These are phyloP conservation scores for Rubia tinctorum DNA, from an alignment of 305 asterid genomes.

Conservation along the genomic window DNA sequence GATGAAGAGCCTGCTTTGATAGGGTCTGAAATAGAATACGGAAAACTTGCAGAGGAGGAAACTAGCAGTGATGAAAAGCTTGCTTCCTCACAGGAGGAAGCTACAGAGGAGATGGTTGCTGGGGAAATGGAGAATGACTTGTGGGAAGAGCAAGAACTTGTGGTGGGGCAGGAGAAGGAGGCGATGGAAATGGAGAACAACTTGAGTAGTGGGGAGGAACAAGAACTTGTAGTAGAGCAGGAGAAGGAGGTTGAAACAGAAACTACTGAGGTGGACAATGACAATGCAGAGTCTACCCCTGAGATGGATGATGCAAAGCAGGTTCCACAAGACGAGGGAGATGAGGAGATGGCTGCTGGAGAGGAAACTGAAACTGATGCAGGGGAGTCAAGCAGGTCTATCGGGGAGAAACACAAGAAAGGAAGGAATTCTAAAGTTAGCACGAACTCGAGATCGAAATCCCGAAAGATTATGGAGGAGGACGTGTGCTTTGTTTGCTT, in stretches of 20 bases:
- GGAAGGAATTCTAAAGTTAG: constrained; percentile 49
- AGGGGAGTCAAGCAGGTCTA: constrained; percentile 52
- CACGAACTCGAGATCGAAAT: constrained; percentile 45
- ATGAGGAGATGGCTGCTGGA: constrained; percentile 50
- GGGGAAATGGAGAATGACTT: constrained; percentile 77
- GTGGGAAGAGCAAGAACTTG: constrained; percentile 5
- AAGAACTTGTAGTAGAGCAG: not conserved
- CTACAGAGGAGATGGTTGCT: constrained; percentile 31
- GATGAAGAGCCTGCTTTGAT: constrained; percentile 59
- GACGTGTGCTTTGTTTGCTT: constrained; percentile 99
- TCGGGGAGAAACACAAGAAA: constrained; percentile 74
- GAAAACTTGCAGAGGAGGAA: constrained; percentile 51
- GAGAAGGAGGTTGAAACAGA: constrained; percentile 37
- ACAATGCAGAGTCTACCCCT: constrained; percentile 44
- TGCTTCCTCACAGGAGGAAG: constrained; percentile 54
- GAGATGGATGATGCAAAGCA: constrained; percentile 46
- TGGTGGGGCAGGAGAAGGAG: not conserved
- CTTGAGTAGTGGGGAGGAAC: constrained; percentile 28
- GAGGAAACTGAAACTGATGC: constrained; percentile 81
- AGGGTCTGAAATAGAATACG: constrained; percentile 79
- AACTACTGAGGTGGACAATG: constrained; percentile 37
- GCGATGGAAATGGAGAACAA: constrained; percentile 80
- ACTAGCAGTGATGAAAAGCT: constrained; percentile 34
- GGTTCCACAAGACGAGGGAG: constrained; percentile 56
- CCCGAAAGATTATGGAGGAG: constrained; percentile 63